Base-by-base conservation (phyloP, 768 basidiomycete genomes). In the Leucogyrophana mollusca region DNA sequence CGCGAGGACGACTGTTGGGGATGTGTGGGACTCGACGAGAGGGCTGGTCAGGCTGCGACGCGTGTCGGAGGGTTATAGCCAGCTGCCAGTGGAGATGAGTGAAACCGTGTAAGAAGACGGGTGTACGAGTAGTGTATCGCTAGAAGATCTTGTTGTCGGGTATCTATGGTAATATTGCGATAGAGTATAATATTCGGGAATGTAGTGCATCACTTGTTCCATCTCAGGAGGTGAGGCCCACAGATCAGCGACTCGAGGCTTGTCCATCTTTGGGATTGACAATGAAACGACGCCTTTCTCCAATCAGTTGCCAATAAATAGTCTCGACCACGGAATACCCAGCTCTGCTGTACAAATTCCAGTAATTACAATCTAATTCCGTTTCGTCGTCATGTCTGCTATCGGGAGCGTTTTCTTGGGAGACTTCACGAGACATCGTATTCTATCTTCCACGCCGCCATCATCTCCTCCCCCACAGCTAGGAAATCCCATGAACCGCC, bases 371-470 rank as follows among this genome's bases (percentile, higher is more conserved):
- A 22, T n/a, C 32, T 43, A 46, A 17, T 36, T 23, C 34, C 49
- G 42, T 42, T 39, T 37, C 43, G 45, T 41, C 33, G 38, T 42
- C 43, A 79, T 80, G 80, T 67, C 80, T 38, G 71, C 62, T 53
- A 77, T 90, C 44, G 87, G 89, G 40, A 87, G 85, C 57, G 88
- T 86, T 18, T 91, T 91, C 65, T 74, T 91, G 44, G 90, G 89
- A 46, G 90, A 91, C 69, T 64, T 81, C 7, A 79, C 80, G 59
- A 82, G 85, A 51, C 74, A 77, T 54, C 81, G 86, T 34, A 66
- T 83, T 34, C 64, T 86, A 10, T 79, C 78, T 32, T 77, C 82
- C 17, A 74, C 79, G n/a, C 71, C 77, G 45, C 75, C 70, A 30
- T 72, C 70, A 22, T 74, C 73, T 27, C 73, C 70, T 40, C 72